Percentiles rank a stretch among this genome's conserved stretches.
Evolutionary conservation across 2,329 filamentous ascomycete species (phyloP).

Genomic region (Sphaerulina vaccinii): DNA sequence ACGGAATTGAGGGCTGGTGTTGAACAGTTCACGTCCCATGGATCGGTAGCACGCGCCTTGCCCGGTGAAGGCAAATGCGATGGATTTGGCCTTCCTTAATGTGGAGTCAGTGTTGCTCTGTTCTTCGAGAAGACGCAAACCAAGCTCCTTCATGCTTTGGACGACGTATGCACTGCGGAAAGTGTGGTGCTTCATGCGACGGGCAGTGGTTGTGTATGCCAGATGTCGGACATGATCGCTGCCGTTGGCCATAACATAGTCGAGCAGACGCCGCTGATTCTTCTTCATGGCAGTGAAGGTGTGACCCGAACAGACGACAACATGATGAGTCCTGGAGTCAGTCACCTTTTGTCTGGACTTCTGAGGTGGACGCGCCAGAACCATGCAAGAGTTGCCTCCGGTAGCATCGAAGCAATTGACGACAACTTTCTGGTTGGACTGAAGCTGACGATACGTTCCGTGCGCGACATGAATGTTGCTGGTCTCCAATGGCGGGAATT

Average conservation of each 20-base stretch:
- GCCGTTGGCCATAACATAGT: neutral
- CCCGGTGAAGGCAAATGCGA: slow-evolving; percentile 44
- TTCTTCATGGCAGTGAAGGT: slow-evolving; percentile 45
- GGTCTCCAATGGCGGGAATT: too few species aligned
- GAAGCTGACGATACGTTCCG: too few species aligned
- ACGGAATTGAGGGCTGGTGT: neutral
- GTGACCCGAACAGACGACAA: slow-evolving; percentile 60
- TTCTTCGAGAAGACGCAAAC: slow-evolving; percentile 29
- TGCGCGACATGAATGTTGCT: too few species aligned
- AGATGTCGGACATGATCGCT: slow-evolving; percentile 50
- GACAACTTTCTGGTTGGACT: slow-evolving; percentile 45
- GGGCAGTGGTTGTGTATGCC: slow-evolving; percentile 40
- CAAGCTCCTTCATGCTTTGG: neutral
- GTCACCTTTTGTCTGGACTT: slow-evolving; percentile 22
- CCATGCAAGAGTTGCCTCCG: slow-evolving; percentile 67
- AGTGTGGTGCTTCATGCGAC: slow-evolving; percentile 39
- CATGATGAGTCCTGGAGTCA: slow-evolving; percentile 42
- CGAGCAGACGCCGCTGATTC: slow-evolving; percentile 49
- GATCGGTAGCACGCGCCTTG: slow-evolving; percentile 36
- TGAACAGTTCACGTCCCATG: slow-evolving; percentile 23
- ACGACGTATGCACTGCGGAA: slow-evolving; percentile 40
- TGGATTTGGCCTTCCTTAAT: slow-evolving; percentile 9
- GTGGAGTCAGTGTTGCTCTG: neutral
- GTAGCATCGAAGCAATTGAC: slow-evolving; percentile 71
- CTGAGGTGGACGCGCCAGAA: too few species aligned